Evolutionary conservation across 2,329 filamentous ascomycete genomes (phyloP).

Genomic region (Exophiala alcalophila): DNA sequence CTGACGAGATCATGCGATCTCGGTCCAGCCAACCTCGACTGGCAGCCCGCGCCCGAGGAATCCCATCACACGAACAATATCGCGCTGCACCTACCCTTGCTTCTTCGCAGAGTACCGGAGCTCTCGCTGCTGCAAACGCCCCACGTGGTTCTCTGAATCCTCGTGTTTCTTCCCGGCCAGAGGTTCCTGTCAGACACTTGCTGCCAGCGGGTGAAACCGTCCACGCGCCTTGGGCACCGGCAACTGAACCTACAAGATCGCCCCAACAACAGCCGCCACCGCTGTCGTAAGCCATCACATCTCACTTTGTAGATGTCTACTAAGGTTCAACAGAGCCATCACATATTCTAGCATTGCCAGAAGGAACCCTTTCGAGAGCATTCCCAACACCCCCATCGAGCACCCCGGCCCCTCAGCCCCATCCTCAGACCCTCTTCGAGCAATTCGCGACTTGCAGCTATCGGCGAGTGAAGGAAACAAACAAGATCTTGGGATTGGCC

Average conservation of each 20-base stretch:
- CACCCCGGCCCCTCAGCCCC: neutral
- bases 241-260: conserved; percentile 4
- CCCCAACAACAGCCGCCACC: conserved; percentile 2
- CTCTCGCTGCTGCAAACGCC: no score
- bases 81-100: no score
- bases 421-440: neutral
- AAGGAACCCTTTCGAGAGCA: conserved; percentile 2
- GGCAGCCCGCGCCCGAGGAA: no score
- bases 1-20: conserved; percentile 14
- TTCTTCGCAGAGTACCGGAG: no score
- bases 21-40: conserved; percentile 1
- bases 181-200: conserved; percentile 2
- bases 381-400: neutral
- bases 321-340: conserved; percentile 5
- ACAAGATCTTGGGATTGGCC: no score
- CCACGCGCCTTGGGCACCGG: neutral
- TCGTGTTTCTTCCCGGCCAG: no score
- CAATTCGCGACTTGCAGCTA: no score
- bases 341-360: conserved; percentile 8
- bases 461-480: no score
- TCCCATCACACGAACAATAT: no score
- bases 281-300: conserved; percentile 4
- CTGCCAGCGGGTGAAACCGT: conserved; percentile 1
- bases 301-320: neutral
- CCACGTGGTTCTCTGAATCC: no score